These are phyloP conservation scores for Phlyctochytrium bullatum DNA, from an alignment of 192 early-diverging fungal species.

Conservation along the genomic window DNA sequence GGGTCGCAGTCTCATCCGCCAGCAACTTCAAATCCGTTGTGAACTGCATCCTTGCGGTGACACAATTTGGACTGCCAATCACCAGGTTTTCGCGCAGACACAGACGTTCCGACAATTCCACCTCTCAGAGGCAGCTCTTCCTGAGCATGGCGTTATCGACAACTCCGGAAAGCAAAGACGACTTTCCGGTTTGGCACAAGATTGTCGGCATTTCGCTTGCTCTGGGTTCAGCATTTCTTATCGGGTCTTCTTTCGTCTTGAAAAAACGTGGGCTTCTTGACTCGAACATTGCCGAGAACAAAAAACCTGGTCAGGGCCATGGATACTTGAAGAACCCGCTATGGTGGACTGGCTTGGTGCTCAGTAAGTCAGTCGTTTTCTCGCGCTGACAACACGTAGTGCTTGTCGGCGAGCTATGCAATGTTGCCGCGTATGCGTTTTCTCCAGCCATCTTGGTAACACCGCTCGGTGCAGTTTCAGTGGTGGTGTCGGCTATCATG, in stretches of 20 bases:
- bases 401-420: constrained; percentile 89
- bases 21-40: constrained; percentile 49
- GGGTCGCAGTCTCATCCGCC: constrained; percentile 56
- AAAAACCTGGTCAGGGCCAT: constrained; percentile 65
- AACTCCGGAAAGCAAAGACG: not conserved
- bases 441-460: constrained; percentile 95
- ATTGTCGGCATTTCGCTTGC: constrained; percentile 82
- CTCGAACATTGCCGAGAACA: not conserved
- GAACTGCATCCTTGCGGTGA: too few species aligned
- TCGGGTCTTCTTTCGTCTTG: constrained; percentile 90
- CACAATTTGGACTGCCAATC: too few species aligned
- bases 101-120: too few species aligned
- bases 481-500: constrained; percentile 74
- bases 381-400: constrained; percentile 43
- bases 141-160: too few species aligned
- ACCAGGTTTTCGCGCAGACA: too few species aligned
- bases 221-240: constrained; percentile 82
- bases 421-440: constrained; percentile 95
- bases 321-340: constrained; percentile 81
- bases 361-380: constrained; percentile 21
- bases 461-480: constrained; percentile 86
- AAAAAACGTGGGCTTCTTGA: constrained; percentile 89
- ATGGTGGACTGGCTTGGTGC: constrained; percentile 88
- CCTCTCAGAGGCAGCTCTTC: too few species aligned
- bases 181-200: constrained; percentile 20